Conservation (phyloP, 2,329 filamentous ascomycete genomes). For the Claviceps citrina region DNA sequence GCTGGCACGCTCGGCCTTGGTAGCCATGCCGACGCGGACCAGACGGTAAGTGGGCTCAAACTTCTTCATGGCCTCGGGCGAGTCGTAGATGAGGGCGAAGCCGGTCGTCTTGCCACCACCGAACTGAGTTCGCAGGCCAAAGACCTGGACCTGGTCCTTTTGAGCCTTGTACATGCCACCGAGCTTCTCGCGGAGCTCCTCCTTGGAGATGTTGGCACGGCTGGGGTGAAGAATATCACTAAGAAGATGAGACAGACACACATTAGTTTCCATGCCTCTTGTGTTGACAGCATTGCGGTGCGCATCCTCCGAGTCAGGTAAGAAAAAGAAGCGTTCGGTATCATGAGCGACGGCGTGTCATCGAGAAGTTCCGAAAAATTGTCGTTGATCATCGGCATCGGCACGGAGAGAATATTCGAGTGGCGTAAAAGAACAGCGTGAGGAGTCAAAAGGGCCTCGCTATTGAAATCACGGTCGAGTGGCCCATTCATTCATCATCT, state of each 20-base stretch:
- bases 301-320: neutral
- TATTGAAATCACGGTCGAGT: neutral
- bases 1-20: slow-evolving; percentile 92
- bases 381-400: neutral
- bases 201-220: slow-evolving; percentile 97
- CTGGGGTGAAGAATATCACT: slow-evolving; percentile 99
- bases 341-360: slow-evolving; percentile 4
- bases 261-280: slow-evolving; percentile 2
- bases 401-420: neutral
- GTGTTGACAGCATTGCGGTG: neutral
- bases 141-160: slow-evolving; percentile 95
- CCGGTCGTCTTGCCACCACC: slow-evolving; percentile 99
- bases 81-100: slow-evolving; percentile 98
- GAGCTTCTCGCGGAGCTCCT: slow-evolving; percentile 92
- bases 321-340: slow-evolving; percentile 1
- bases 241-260: slow-evolving; percentile 10
- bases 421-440: neutral
- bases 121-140: slow-evolving; percentile 96
- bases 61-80: slow-evolving; percentile 96
- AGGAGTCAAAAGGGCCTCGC: neutral
- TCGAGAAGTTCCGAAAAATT: too few relatives aligned
- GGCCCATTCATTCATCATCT: neutral
- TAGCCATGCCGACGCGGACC: slow-evolving; percentile 79
- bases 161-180: slow-evolving; percentile 92
- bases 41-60: slow-evolving; percentile 98